phyloP scores from a whole-genome alignment of 306 rosid species.

The Quercus mongolica region DNA sequence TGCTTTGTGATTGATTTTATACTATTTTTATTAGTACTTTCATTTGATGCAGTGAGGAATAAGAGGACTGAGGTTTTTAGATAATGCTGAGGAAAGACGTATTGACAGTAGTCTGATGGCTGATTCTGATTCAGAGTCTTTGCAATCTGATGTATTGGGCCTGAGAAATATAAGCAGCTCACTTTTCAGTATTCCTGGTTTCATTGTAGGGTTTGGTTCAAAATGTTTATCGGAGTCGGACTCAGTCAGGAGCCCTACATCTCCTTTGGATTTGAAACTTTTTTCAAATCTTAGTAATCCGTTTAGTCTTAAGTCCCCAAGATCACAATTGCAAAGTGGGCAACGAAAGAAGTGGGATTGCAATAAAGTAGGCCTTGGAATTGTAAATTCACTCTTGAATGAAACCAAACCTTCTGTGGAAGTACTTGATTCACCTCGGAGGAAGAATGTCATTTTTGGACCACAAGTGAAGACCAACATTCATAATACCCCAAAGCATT shows the following conservation, averaged over 20 bases:
- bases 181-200: conserved; percentile 59
- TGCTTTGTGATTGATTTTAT: conserved; percentile 1
- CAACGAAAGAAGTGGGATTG: conserved; percentile 43
- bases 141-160: conserved; percentile 40
- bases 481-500: conserved; percentile 34
- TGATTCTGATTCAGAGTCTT: conserved; percentile 52
- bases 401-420: conserved; percentile 44
- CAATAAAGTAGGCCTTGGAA: conserved; percentile 69
- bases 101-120: conserved; percentile 49
- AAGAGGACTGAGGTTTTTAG: conserved; percentile 30
- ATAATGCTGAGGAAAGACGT: conserved; percentile 28
- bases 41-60: conserved; percentile 37
- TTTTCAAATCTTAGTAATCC: conserved; percentile 61
- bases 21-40: conserved; percentile 25
- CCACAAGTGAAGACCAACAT: conserved; percentile 52
- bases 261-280: conserved; percentile 67
- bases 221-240: conserved; percentile 56
- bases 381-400: conserved; percentile 60
- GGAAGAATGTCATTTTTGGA: conserved; percentile 69
- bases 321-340: conserved; percentile 31
- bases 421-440: conserved; percentile 36
- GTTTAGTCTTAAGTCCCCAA: conserved; percentile 37
- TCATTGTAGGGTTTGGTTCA: conserved; percentile 48
- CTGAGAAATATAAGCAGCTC: conserved; percentile 56
- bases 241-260: conserved; percentile 75